Base-by-base conservation (phyloP, 768 basidiomycete genomes). In the Paxillus ammoniavirescens region DNA sequence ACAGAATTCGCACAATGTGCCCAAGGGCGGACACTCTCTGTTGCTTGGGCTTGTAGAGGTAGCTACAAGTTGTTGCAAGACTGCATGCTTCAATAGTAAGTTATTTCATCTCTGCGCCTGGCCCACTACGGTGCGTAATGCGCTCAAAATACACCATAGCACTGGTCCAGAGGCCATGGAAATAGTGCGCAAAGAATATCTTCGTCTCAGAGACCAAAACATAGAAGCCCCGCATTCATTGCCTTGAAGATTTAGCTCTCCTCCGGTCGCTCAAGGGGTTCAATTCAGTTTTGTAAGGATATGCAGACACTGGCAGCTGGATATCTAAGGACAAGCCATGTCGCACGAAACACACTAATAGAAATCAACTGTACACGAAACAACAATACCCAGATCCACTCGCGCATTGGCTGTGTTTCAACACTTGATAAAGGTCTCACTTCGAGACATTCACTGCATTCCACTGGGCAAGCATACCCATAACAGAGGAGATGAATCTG, bases 1-100 rank as follows among this genome's bases (percentile, higher is more conserved):
- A 30, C 65, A 95, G 93, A 82, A 49, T 95, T 93, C 65, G 92
- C 92, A 14, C 77, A 83, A n/a, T 95, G 93, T 66, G 86, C 89
- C 2, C 75, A 79, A 50, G 91, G 91, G 8, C 82, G 93, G 8
- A 89, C 87, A 3, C 70, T 95, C 48, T 91, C 92, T 5, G 86
- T 93, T 23, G 86, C 86, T 13, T 95, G 93, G 93, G 82, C 84
- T 21, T 95, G 93, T 65, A 82, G 79, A 65, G 76, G 76, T 31
- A 79, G 86, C 65, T 81, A 89, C 50, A 83, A 81, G 61, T 75
- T 71, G 12, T 76, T 94, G 41, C 88, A 94, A 65, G 78, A 80
- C 1, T 95, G 93, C 66, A 86, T 95, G 81, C 63, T 85, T 13
- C 82, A 84, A 66, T 91, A 82, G 92, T 93, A 64, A 65, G 89